Evolutionary conservation across 2,329 filamentous ascomycete species (phyloP).

Genomic region (Penicillium sp.): DNA sequence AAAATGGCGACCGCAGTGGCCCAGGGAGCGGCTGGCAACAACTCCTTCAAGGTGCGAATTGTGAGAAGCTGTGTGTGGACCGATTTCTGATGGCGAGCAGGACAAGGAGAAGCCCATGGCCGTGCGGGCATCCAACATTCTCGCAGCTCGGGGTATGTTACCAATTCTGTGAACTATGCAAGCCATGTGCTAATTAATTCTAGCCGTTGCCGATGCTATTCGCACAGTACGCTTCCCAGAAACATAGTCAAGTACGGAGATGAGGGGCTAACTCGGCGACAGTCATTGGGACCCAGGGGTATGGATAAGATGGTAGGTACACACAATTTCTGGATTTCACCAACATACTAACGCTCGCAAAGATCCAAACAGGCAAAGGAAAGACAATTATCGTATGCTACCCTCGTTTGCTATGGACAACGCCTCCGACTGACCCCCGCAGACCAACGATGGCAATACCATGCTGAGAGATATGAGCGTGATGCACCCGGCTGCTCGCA

Average conservation of each 20-base stretch:
- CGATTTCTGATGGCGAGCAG: conserved; percentile 47
- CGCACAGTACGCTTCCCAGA: conserved; percentile 61
- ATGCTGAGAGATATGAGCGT: conserved; percentile 99
- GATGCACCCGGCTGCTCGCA: conserved; percentile 98
- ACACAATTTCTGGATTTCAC: not conserved
- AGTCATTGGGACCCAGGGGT: conserved; percentile 87
- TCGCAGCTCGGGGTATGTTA: conserved; percentile 81
- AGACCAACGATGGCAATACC: conserved; percentile 97
- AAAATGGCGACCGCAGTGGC: conserved; percentile 53
- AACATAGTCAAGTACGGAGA: conserved; percentile 18
- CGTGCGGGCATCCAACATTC: conserved; percentile 93
- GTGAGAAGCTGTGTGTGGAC: conserved; percentile 28
- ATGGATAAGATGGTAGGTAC: conserved; percentile 88
- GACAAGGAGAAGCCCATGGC: conserved; percentile 98
- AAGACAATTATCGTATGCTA: conserved; percentile 78
- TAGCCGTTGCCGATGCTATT: conserved; percentile 95
- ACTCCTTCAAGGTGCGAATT: conserved; percentile 61
- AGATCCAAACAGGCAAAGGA: conserved; percentile 91
- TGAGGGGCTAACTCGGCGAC: conserved; percentile 42
- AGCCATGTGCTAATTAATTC: conserved; percentile 27
- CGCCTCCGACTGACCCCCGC: conserved; percentile 31
- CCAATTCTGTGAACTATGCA: conserved; percentile 1
- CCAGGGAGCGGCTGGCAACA: conserved; percentile 55
- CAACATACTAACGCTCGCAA: conserved; percentile 24
- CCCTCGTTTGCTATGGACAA: conserved; percentile 12